These are phyloP conservation scores for Castanea sativa DNA, from an alignment of 306 rosid species.

Conservation along the genomic window DNA sequence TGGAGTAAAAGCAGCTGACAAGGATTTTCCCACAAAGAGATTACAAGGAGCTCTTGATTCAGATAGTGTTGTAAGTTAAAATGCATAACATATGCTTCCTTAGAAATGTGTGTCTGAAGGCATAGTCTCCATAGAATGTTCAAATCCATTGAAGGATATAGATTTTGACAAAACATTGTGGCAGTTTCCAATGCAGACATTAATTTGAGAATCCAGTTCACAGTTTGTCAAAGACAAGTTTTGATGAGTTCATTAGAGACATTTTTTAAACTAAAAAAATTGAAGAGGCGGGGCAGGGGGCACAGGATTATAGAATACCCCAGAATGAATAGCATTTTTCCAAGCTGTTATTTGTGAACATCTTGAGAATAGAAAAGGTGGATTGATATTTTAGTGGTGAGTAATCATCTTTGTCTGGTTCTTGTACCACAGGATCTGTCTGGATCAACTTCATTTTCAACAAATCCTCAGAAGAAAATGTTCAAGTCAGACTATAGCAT, in stretches of 20 bases:
- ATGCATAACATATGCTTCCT: conserved; percentile 2
- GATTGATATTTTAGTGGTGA: conserved; percentile 1
- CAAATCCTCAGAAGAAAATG: conserved; percentile 23
- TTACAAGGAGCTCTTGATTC: conserved; percentile 24
- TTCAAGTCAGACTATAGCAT: conserved; percentile 7
- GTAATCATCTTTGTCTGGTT: not conserved
- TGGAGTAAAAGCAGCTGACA: conserved; percentile 24
- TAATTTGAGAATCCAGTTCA: too few species aligned
- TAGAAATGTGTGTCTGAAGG: not conserved
- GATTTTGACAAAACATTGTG: too few species aligned
- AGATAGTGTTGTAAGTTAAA: conserved; percentile 40
- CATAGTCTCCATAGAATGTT: not conserved
- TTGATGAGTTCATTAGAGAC: too few species aligned
- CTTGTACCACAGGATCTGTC: conserved; percentile 21
- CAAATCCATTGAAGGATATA: not conserved
- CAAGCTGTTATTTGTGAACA: not conserved
- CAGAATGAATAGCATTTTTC: not conserved
- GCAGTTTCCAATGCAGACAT: too few species aligned
- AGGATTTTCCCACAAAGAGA: conserved; percentile 32
- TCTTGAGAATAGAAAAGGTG: not conserved
- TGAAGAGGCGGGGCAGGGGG: not conserved
- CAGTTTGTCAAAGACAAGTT: too few species aligned
- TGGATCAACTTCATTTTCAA: conserved; percentile 23
- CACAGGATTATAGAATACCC: not conserved
- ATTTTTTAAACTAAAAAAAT: too few species aligned